These are phyloP conservation scores for Metschnikowia dekortorum DNA, from an alignment of 805 yeast species.

Conservation along the genomic window DNA sequence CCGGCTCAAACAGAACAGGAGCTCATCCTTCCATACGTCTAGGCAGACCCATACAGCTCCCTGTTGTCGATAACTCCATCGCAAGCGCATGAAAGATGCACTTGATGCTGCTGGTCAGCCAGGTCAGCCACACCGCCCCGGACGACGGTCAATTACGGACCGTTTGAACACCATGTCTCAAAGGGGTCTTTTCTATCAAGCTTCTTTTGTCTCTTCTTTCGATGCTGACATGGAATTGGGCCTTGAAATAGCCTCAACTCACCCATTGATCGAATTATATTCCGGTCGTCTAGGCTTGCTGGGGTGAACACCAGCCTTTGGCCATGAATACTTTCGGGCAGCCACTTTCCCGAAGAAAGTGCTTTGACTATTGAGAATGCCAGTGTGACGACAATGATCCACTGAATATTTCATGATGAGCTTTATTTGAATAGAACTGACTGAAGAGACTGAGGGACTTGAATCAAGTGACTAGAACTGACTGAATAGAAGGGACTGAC, in stretches of 20 bases:
- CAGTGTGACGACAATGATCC: too few species aligned
- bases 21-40: slow-evolving; percentile 25
- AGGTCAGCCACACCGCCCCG: not conserved
- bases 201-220: not conserved
- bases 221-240: slow-evolving; percentile 9
- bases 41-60: slow-evolving; percentile 11
- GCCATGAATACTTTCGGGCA: not conserved
- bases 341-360: too few species aligned
- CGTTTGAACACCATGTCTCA: not conserved
- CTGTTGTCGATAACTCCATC: not conserved
- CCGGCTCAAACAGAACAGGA: slow-evolving; percentile 20
- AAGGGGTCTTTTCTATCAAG: not conserved
- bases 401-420: too few species aligned
- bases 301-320: slow-evolving; percentile 28
- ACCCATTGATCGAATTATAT: slow-evolving; percentile 23
- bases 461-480: too few species aligned
- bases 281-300: slow-evolving; percentile 38
- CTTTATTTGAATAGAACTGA: too few species aligned
- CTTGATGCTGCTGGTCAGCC: not conserved
- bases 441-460: too few species aligned
- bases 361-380: too few species aligned
- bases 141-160: not conserved
- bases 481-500: too few species aligned
- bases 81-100: slow-evolving; percentile 6
- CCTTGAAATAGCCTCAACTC: not conserved